Percentiles rank a stretch among this genome's conserved stretches.
These are phyloP conservation scores for Aspergillus viridinutans DNA, from an alignment of 2,329 filamentous ascomycete genomes.

Conservation along the genomic window DNA sequence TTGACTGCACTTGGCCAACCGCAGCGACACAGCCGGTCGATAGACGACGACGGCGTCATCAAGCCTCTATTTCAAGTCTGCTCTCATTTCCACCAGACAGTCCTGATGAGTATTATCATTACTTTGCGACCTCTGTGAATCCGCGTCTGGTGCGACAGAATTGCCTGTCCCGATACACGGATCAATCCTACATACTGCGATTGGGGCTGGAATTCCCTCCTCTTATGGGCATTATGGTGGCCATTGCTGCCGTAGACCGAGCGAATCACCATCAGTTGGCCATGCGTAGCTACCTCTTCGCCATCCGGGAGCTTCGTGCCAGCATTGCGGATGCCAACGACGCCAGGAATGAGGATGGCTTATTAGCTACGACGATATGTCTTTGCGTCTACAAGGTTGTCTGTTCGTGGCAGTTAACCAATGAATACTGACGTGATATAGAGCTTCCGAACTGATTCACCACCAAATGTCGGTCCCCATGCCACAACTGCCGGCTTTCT, in stretches of 20 bases:
- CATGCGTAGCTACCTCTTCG: slow-evolving; percentile 8
- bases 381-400: slow-evolving; percentile 15
- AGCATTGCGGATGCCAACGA: neutral
- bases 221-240: slow-evolving; percentile 13
- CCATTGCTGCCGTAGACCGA: slow-evolving; percentile 10
- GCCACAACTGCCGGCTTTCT: slow-evolving; percentile 1
- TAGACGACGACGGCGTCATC: neutral
- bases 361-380: slow-evolving; percentile 12
- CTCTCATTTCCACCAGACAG: slow-evolving; percentile 9
- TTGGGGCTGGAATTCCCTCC: slow-evolving; percentile 14
- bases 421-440: neutral
- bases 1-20: slow-evolving; percentile 5
- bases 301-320: slow-evolving; percentile 4
- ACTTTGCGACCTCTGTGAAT: slow-evolving; percentile 8
- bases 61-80: slow-evolving; percentile 7
- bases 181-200: slow-evolving; percentile 12
- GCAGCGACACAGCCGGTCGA: neutral
- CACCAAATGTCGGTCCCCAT: slow-evolving; percentile 11
- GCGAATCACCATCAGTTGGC: slow-evolving; percentile 2
- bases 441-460: slow-evolving; percentile 9
- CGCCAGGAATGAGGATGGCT: slow-evolving; percentile 5
- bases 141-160: slow-evolving; percentile 12
- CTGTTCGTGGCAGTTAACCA: neutral
- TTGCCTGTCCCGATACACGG: slow-evolving; percentile 4
- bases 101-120: slow-evolving; percentile 9